A percentile compares a stretch with the other conserved stretches of the same genome.
Evolutionary conservation across 139 green algal species (phyloP).

Genomic region (Diplosphaera chodatii): DNA sequence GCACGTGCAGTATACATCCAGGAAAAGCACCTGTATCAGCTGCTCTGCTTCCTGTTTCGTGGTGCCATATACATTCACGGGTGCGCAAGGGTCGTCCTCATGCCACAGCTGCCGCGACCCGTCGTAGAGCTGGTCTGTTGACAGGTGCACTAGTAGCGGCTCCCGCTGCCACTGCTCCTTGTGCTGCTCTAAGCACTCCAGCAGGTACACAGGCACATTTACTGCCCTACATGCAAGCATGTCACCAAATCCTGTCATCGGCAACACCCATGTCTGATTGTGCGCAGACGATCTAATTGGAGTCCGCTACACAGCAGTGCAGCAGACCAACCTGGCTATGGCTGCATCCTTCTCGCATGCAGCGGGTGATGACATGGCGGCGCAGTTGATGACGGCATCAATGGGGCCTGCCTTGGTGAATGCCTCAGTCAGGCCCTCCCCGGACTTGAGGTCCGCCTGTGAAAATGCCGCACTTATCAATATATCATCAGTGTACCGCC

Average conservation of each 20-base stretch:
- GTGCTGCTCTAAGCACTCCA: slow-evolving; percentile 25
- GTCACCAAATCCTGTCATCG: no score
- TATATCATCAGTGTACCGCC: no score
- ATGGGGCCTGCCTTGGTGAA: slow-evolving; percentile 23
- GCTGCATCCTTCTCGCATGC: slow-evolving; percentile 53
- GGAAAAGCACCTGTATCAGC: slow-evolving; percentile 21
- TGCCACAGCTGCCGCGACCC: slow-evolving; percentile 23
- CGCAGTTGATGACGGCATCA: slow-evolving; percentile 59
- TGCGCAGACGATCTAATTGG: no score
- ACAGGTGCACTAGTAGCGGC: slow-evolving; percentile 67
- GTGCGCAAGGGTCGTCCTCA: slow-evolving; percentile 34
- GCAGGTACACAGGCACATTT: slow-evolving; percentile 48
- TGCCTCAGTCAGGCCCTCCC: slow-evolving; percentile 43
- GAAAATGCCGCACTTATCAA: no score
- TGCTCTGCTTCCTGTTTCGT: slow-evolving; percentile 51
- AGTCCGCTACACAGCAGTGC: no score
- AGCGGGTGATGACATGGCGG: slow-evolving; percentile 46
- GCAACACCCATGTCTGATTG: no score
- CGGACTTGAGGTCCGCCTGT: slow-evolving; percentile 38
- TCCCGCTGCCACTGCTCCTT: not conserved
- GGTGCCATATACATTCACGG: slow-evolving; percentile 57
- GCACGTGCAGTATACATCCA: not conserved
- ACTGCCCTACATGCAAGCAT: slow-evolving; percentile 10
- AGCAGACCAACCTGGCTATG: slow-evolving; percentile 26
- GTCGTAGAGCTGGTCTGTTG: slow-evolving; percentile 60